A percentile compares a stretch with the other conserved stretches of the same genome.
These are phyloP conservation scores for Mychonastes homosphaera DNA, from an alignment of 139 green algal species.

Conservation along the genomic window DNA sequence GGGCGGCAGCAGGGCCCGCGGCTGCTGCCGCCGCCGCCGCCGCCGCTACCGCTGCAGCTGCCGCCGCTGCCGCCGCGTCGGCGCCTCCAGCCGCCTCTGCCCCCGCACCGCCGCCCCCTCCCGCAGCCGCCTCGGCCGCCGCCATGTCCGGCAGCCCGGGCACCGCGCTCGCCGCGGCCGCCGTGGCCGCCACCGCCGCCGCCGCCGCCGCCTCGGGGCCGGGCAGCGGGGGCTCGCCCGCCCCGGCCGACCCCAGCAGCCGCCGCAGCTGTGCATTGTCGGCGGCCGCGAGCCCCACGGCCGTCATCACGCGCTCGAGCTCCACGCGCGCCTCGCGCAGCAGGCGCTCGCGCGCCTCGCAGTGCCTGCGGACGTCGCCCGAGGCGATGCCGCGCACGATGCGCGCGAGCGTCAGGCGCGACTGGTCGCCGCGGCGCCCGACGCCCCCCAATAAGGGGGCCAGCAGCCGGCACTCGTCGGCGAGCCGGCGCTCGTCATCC, in stretches of 20 bases:
- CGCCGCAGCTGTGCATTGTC: constrained; percentile 6
- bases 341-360: constrained; percentile 37
- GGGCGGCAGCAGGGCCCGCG: not conserved
- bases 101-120: constrained; percentile 2
- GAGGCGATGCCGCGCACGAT: constrained; percentile 69
- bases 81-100: not conserved
- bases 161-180: constrained; percentile 1
- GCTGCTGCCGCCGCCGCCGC: not conserved
- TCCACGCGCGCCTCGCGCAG: constrained; percentile 1
- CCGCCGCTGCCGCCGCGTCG: not conserved
- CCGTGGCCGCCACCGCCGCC: constrained; percentile 1
- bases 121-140: not conserved
- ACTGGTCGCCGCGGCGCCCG: constrained; percentile 51
- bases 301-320: not conserved
- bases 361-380: constrained; percentile 49
- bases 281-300: not conserved
- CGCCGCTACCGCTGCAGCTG: not conserved
- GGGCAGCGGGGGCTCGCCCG: constrained; percentile 7
- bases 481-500: constrained; percentile 64
- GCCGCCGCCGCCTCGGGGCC: constrained; percentile 4
- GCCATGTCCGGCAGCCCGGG: not conserved
- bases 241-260: too few relatives aligned
- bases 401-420: constrained; percentile 64
- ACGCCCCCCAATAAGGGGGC: constrained; percentile 56
- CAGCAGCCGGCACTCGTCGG: constrained; percentile 68